These are phyloP conservation scores for Acanthamoeba triangularis DNA, from an alignment of 208 protist genomes.

Conservation along the genomic window DNA sequence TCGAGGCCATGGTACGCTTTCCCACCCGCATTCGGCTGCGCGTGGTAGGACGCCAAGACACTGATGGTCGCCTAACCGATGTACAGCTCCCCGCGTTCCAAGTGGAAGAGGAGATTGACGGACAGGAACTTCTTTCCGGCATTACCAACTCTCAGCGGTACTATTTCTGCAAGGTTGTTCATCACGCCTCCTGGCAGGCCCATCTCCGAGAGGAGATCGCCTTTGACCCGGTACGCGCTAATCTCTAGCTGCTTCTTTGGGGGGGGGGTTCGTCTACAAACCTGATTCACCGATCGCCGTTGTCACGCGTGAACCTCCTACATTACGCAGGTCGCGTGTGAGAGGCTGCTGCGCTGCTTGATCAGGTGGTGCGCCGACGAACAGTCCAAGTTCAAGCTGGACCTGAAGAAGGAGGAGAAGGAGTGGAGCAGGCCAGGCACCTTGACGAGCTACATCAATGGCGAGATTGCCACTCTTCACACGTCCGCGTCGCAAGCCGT, in stretches of 20 bases:
- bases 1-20: constrained; percentile 35
- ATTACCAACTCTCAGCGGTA: neutral
- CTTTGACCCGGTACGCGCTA: constrained; percentile 62
- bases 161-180: constrained; percentile 69
- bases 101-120: constrained; percentile 65
- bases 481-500: constrained; percentile 2
- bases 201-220: constrained; percentile 28
- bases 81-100: neutral
- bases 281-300: neutral
- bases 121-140: constrained; percentile 1
- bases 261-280: neutral
- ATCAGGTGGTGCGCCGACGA: constrained; percentile 62
- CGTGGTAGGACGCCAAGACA: neutral
- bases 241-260: neutral
- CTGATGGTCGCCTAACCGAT: neutral
- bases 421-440: constrained; percentile 40
- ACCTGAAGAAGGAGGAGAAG: constrained; percentile 78
- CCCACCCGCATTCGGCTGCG: neutral
- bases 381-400: constrained; percentile 53
- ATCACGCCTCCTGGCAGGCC: constrained; percentile 41
- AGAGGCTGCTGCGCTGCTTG: constrained; percentile 36
- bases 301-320: neutral
- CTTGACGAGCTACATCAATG: constrained; percentile 22
- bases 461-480: constrained; percentile 45
- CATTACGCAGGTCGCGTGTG: neutral